Evolutionary conservation across 495 filamentous ascomycete genomes (phyloP).

Genomic region (Tuber aestivum): DNA sequence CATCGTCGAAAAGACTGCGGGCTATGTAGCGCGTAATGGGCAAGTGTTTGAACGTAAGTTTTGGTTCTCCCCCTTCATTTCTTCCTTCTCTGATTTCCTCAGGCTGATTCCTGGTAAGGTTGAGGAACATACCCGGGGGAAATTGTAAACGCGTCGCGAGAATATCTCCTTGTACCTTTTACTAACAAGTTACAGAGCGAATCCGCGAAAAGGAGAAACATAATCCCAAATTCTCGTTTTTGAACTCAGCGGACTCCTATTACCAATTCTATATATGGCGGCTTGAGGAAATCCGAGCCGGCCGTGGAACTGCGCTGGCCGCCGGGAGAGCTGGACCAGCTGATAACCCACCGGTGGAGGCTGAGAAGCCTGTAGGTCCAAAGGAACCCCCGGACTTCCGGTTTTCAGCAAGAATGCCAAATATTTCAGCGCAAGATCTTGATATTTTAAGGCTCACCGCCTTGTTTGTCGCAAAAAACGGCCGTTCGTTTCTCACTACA

Average conservation of each 20-base stretch:
- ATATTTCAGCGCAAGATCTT: conserved; percentile 89
- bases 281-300: conserved; percentile 72
- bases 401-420: conserved; percentile 96
- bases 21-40: conserved; percentile 82
- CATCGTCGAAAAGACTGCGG: conserved; percentile 92
- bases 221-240: conserved; percentile 88
- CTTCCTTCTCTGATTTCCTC: conserved; percentile 28
- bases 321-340: conserved; percentile 61
- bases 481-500: conserved; percentile 80
- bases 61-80: conserved; percentile 10
- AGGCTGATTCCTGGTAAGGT: conserved; percentile 39
- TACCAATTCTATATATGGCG: conserved; percentile 86
- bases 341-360: conserved; percentile 53
- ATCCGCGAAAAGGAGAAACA: conserved; percentile 78
- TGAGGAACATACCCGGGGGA: conserved; percentile 22
- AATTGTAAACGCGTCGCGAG: conserved; percentile 4
- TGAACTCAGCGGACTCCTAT: conserved; percentile 76
- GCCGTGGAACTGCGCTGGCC: conserved; percentile 70
- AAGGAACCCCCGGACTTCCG: conserved; percentile 81
- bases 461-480: conserved; percentile 82
- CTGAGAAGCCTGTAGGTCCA: conserved; percentile 72
- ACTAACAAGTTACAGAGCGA: conserved; percentile 47
- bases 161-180: conserved; percentile 18
- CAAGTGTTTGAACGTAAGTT: conserved; percentile 67
- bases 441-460: conserved; percentile 89